phyloP scores from a whole-genome alignment of 768 basidiomycete species.

The Pleurotus pulmonarius region DNA sequence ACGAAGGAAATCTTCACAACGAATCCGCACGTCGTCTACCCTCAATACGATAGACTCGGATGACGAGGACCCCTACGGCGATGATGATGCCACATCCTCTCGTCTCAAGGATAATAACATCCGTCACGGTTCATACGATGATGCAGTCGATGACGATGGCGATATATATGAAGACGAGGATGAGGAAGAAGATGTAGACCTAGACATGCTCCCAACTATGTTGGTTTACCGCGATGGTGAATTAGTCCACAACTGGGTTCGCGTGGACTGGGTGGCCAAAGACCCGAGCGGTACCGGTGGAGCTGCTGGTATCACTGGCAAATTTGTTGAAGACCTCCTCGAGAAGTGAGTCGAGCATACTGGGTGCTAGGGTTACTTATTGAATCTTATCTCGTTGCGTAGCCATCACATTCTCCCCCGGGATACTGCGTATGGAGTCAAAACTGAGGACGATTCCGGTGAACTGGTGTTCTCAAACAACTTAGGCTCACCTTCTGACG shows the following conservation, averaged over 20 bases:
- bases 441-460: neutral
- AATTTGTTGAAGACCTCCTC: slow-evolving; percentile 67
- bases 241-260: slow-evolving; percentile 85
- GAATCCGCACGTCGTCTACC: slow-evolving; percentile 22
- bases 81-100: slow-evolving; percentile 11
- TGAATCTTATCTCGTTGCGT: neutral
- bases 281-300: neutral
- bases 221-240: slow-evolving; percentile 77
- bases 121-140: neutral
- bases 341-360: slow-evolving; percentile 41
- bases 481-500: slow-evolving; percentile 47
- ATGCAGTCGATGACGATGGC: neutral
- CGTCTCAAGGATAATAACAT: neutral
- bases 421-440: slow-evolving; percentile 24
- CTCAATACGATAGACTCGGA: slow-evolving; percentile 15
- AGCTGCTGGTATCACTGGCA: slow-evolving; percentile 27
- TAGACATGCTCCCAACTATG: slow-evolving; percentile 13
- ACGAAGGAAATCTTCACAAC: neutral
- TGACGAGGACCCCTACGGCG: slow-evolving; percentile 44
- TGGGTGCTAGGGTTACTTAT: neutral
- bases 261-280: slow-evolving; percentile 80
- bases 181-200: slow-evolving; percentile 7
- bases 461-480: slow-evolving; percentile 21
- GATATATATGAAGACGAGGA: slow-evolving; percentile 9
- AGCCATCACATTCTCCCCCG: slow-evolving; percentile 25